Percentiles rank a stretch among this genome's conserved stretches.
These are phyloP conservation scores for Leccinum truebloodii DNA, from an alignment of 768 basidiomycete species.

Conservation along the genomic window DNA sequence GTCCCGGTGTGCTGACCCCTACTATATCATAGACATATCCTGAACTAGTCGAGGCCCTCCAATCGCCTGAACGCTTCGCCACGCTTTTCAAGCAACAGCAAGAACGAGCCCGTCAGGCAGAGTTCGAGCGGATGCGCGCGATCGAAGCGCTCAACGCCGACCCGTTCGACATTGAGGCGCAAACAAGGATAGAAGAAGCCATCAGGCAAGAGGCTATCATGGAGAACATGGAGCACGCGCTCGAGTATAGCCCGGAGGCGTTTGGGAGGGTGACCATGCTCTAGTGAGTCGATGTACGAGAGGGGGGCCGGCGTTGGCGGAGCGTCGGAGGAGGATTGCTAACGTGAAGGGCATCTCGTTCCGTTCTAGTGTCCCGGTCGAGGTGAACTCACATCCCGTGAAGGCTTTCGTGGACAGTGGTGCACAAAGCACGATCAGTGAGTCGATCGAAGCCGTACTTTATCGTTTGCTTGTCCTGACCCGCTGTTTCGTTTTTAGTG, in stretches of 20 bases:
- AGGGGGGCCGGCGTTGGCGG: background rate
- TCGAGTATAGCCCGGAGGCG: slow-evolving; percentile 90
- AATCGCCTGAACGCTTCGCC: slow-evolving; percentile 73
- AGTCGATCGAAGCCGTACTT: slow-evolving; percentile 25
- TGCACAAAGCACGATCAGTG: slow-evolving; percentile 96
- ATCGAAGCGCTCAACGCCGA: slow-evolving; percentile 76
- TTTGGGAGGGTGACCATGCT: slow-evolving; percentile 97
- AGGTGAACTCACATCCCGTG: slow-evolving; percentile 87
- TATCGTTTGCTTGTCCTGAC: slow-evolving; percentile 7
- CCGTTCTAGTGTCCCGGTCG: slow-evolving; percentile 73
- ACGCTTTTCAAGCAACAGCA: slow-evolving; percentile 65
- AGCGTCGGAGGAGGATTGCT: slow-evolving; percentile 9
- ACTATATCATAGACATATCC: slow-evolving; percentile 61
- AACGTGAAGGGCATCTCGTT: slow-evolving; percentile 5
- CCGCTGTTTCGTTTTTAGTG: slow-evolving; percentile 48
- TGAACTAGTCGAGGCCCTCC: slow-evolving; percentile 68
- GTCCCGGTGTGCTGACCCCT: background rate
- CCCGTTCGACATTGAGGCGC: slow-evolving; percentile 91
- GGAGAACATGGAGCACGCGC: slow-evolving; percentile 92
- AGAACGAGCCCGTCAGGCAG: slow-evolving; percentile 52
- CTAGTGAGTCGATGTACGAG: slow-evolving; percentile 60
- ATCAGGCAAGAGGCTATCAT: slow-evolving; percentile 86
- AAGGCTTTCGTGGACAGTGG: slow-evolving; percentile 99
- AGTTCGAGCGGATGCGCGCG: slow-evolving; percentile 59
- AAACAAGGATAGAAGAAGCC: slow-evolving; percentile 89